Percentiles rank a stretch among this genome's conserved stretches.
These are phyloP conservation scores for Erodium moschatum DNA, from an alignment of 441 rosid species.

Conservation along the genomic window DNA sequence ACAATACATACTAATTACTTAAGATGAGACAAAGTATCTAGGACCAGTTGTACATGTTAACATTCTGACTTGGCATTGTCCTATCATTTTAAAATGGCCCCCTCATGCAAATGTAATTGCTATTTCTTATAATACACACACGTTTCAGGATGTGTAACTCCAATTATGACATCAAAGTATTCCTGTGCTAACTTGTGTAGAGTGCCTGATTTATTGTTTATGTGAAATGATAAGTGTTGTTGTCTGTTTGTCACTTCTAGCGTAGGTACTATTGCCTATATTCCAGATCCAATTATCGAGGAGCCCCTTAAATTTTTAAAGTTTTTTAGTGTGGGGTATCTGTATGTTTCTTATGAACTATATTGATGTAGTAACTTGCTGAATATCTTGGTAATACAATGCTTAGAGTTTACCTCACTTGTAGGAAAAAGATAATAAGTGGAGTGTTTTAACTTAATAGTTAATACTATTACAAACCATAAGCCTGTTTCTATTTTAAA, in stretches of 20 bases:
- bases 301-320: neutral
- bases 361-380: neutral
- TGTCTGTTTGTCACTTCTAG: neutral
- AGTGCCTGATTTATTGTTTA: slow-evolving; percentile 3
- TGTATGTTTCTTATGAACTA: neutral
- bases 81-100: neutral
- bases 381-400: neutral
- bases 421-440: too few relatives aligned
- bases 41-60: neutral
- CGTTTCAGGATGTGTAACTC: neutral
- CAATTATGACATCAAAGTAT: neutral
- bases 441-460: neutral
- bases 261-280: neutral
- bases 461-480: neutral
- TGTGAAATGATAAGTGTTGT: neutral
- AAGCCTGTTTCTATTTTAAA: neutral
- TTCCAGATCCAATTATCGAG: neutral
- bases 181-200: neutral
- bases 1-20: slow-evolving; percentile 4
- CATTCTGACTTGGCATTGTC: neutral
- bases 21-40: slow-evolving; percentile 3
- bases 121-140: neutral
- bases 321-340: neutral
- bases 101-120: neutral
- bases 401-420: too few relatives aligned